Evolutionary conservation across 441 rosid genomes (phyloP).

Genomic region (Adansonia madagascariensis): DNA sequence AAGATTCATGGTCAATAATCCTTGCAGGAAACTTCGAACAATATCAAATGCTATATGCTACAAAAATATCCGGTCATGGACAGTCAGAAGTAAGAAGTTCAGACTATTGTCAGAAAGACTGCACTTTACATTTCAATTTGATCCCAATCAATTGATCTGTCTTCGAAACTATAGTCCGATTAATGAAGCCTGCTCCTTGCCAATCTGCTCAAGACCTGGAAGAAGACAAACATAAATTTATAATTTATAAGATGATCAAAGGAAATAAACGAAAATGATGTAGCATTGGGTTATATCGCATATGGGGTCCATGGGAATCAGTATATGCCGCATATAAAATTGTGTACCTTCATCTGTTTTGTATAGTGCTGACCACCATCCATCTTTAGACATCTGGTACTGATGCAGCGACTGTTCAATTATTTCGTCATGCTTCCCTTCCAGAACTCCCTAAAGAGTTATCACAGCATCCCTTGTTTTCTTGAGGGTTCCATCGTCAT

Average conservation of each 20-base stretch:
- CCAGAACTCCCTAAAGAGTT: slow-evolving; percentile 80
- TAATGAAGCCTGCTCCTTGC: slow-evolving; percentile 57
- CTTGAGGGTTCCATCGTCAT: slow-evolving; percentile 65
- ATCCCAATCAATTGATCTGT: slow-evolving; percentile 80
- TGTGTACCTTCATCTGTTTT: slow-evolving; percentile 82
- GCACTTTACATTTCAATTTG: slow-evolving; percentile 50
- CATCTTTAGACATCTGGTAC: slow-evolving; percentile 61
- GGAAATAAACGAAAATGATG: not conserved
- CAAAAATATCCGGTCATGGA: not conserved
- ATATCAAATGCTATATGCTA: not conserved
- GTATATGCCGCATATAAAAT: not conserved
- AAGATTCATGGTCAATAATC: slow-evolving; percentile 4
- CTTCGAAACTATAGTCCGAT: slow-evolving; percentile 47
- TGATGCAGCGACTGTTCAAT: slow-evolving; percentile 71
- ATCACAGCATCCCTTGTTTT: slow-evolving; percentile 86
- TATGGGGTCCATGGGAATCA: not conserved
- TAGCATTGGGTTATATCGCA: not conserved
- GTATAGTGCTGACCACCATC: slow-evolving; percentile 97
- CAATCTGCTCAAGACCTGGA: slow-evolving; percentile 82
- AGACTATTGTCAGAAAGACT: not conserved
- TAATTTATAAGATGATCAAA: not conserved
- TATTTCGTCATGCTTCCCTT: slow-evolving; percentile 79
- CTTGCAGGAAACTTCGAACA: not conserved
- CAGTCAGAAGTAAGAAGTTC: too few relatives aligned
- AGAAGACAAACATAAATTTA: not conserved